These are phyloP conservation scores for Trametes polyzona DNA, from an alignment of 1,284 basidiomycete genomes.

Conservation along the genomic window DNA sequence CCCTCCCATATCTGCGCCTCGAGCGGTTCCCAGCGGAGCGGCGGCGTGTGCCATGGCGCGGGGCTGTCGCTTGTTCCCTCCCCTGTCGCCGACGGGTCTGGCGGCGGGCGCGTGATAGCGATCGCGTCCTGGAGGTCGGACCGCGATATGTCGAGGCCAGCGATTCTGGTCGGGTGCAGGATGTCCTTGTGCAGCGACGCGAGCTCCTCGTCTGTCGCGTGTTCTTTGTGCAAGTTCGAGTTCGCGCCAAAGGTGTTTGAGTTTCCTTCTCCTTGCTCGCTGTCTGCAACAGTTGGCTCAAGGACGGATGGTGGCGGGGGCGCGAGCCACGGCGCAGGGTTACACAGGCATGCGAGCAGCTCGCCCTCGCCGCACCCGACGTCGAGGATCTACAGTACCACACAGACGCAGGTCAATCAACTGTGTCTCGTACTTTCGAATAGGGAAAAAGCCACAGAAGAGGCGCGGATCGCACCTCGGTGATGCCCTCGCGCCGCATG, in stretches of 20 bases:
- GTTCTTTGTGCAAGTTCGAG: not conserved
- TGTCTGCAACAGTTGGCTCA: not conserved
- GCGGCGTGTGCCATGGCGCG: slow-evolving; percentile 17
- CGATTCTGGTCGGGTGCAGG: slow-evolving; percentile 61
- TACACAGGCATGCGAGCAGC: slow-evolving; percentile 68
- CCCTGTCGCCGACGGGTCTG: too few species aligned
- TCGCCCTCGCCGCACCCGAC: slow-evolving; percentile 82
- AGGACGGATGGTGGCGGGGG: slow-evolving; percentile 21
- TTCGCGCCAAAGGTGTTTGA: too few species aligned
- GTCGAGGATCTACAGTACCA: slow-evolving; percentile 73
- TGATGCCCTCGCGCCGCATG: slow-evolving; percentile 61
- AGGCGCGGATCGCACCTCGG: slow-evolving; percentile 49
- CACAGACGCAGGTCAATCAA: not conserved
- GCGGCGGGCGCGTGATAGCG: slow-evolving; percentile 44
- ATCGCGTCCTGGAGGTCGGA: slow-evolving; percentile 57
- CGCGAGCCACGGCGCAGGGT: slow-evolving; percentile 70
- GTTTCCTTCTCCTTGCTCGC: too few species aligned
- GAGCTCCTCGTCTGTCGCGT: not conserved
- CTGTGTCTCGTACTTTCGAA: too few species aligned
- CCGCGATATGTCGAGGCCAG: slow-evolving; percentile 68
- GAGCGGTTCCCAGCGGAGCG: slow-evolving; percentile 74
- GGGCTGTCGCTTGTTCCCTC: not conserved
- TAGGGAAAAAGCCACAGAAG: not conserved
- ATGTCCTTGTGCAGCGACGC: slow-evolving; percentile 16
- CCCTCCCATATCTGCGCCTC: slow-evolving; percentile 83